Evolutionary conservation across 331 rosid genomes (phyloP), one percentile per base, ranked within the genome.

Genomic region (Pyracantha coccinea): DNA sequence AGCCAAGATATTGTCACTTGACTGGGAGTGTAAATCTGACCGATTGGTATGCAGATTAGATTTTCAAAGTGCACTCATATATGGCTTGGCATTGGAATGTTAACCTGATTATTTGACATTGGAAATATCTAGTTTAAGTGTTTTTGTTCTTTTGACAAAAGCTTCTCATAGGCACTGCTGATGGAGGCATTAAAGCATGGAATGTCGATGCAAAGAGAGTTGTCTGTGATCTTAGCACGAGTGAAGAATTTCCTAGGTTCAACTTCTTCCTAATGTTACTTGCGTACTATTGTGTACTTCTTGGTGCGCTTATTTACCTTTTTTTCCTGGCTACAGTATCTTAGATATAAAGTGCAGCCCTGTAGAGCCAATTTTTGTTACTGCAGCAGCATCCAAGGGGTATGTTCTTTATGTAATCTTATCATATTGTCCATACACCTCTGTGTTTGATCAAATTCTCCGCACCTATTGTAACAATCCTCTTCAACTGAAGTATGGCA

Each of bases 271-370:
- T 66, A 52, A 38, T 33, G 20, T 58, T 52, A 27, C 27, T 17
- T 62, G 54, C 10, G 20, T 66, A 12, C 65, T 69, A 45, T 28
- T 73, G 29, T 67, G 50, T 74, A 62, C 78, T 52, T 73, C 57
- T 55, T 74, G 60, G 19, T 74, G 67, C 29, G 20, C 29, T 13
- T 27, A 64, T 71, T 72, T 76, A 53, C 84, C 78, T 75, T 25
- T 13, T 21, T 76, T 77, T 73, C 10, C 58, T 41, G 77, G 79
- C 68, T 82, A 66, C 96, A 91, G 97, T 77, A 90, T 93, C 33
- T 83, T 93, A 94, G 98, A 93, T 82, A 83, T 93, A 82, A 93
- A 93, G 84, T 91, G 97, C 90, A 93, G 98, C 81, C 98, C 96
- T 32, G 95, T 93, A 74, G 98, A 91, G 78, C 91, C 97, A 68